A percentile compares a stretch with the other conserved stretches of the same genome.
Conservation (phyloP, 192 early-diverging fungal genomes). For the Entrophospora sp. region DNA sequence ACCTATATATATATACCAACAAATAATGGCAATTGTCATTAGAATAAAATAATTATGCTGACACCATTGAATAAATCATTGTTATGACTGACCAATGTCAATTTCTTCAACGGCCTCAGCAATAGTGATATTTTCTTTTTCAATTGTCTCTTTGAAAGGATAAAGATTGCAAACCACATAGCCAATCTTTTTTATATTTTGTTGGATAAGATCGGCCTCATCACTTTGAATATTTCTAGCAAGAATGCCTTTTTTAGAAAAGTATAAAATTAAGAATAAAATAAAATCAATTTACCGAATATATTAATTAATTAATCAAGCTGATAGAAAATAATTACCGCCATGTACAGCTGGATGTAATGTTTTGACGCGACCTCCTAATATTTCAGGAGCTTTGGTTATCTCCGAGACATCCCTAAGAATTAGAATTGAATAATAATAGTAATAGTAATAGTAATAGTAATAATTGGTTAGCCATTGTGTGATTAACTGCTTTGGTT, state of each 20-base stretch:
- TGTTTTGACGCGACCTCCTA: conserved; percentile 98
- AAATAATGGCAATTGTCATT: too few relatives aligned
- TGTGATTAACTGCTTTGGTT: too few relatives aligned
- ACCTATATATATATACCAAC: too few relatives aligned
- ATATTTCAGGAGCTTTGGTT: conserved; percentile 96
- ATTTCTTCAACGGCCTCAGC: conserved; percentile 95
- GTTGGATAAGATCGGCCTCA: conserved; percentile 75
- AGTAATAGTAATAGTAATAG: too few relatives aligned
- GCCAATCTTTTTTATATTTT: conserved; percentile 89
- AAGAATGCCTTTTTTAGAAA: conserved; percentile 83
- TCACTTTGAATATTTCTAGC: conserved; percentile 81
- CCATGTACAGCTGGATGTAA: conserved; percentile 98
- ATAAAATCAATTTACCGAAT: too few relatives aligned
- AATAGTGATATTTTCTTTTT: conserved; percentile 81
- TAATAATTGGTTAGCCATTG: too few relatives aligned
- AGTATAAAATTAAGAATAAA: too few relatives aligned
- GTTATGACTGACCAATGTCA: conserved; percentile 96
- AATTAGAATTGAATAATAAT: not conserved
- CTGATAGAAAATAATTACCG: conserved; percentile 34
- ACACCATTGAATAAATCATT: not conserved
- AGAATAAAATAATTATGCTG: too few relatives aligned
- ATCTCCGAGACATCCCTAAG: conserved; percentile 94
- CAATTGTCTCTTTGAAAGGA: conserved; percentile 93
- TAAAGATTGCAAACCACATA: conserved; percentile 98
- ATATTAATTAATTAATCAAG: not conserved